Percentiles rank a stretch among this genome's conserved stretches.
Conservation (phyloP, 148 eudicot species). For the Rhododendron henanense region DNA sequence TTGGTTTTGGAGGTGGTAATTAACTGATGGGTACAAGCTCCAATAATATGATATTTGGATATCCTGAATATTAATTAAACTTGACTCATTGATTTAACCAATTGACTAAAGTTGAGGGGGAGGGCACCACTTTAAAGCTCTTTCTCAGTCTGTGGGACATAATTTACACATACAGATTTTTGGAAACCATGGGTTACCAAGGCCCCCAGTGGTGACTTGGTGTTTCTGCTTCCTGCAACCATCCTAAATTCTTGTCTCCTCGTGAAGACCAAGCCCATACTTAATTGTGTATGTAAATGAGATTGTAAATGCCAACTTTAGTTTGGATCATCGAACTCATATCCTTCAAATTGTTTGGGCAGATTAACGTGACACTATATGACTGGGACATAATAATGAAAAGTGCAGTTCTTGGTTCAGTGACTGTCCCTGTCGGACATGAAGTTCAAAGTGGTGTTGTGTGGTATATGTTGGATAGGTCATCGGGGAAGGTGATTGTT, state of each 20-base stretch:
- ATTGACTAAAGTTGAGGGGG: neutral
- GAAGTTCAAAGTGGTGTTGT: conserved; percentile 75
- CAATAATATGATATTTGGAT: too few relatives aligned
- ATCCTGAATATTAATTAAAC: too few relatives aligned
- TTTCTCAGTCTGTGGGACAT: neutral
- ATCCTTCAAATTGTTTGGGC: conserved; percentile 23
- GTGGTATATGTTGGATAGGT: conserved; percentile 73
- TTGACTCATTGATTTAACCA: neutral
- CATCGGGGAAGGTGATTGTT: conserved; percentile 77
- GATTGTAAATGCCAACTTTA: neutral
- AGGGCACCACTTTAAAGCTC: neutral
- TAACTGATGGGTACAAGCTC: too few relatives aligned
- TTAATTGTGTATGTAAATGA: neutral
- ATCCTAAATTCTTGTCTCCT: neutral
- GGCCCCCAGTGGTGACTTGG: neutral
- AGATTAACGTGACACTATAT: conserved; percentile 82
- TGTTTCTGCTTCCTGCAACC: neutral
- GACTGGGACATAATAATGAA: conserved; percentile 94
- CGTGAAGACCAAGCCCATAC: neutral
- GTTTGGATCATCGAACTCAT: conserved; percentile 1
- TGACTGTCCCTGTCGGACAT: conserved; percentile 53
- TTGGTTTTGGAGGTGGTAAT: too few relatives aligned
- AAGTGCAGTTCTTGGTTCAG: conserved; percentile 92
- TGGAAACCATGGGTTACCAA: neutral
- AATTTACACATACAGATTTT: neutral